These are phyloP conservation scores for Fusarium acutatum DNA, from an alignment of 2,329 filamentous ascomycete genomes.

Conservation along the genomic window DNA sequence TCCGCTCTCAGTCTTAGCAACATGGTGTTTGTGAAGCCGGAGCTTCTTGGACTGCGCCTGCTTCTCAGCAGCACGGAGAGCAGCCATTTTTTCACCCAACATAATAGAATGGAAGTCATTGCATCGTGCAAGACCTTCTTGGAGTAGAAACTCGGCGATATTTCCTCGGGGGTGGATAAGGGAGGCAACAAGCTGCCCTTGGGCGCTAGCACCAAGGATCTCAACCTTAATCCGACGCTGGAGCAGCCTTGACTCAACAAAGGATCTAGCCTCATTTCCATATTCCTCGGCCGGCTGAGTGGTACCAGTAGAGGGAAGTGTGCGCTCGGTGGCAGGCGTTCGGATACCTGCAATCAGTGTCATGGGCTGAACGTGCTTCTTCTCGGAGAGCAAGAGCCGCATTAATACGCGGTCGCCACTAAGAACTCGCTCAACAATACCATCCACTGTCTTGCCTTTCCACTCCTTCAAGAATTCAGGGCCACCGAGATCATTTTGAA, in stretches of 20 bases:
- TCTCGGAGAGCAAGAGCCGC: conserved; percentile 80
- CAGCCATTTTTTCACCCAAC: conserved; percentile 87
- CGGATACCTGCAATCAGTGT: conserved; percentile 89
- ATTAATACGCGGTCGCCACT: conserved; percentile 90
- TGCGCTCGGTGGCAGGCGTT: conserved; percentile 87
- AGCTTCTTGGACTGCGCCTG: conserved; percentile 79
- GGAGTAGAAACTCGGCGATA: conserved; percentile 89
- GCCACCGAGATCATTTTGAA: conserved; percentile 82
- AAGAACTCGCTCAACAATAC: conserved; percentile 88
- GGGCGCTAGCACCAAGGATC: conserved; percentile 86
- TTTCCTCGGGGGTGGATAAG: conserved; percentile 90
- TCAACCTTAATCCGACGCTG: conserved; percentile 86
- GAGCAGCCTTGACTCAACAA: conserved; percentile 84
- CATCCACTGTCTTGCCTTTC: conserved; percentile 86
- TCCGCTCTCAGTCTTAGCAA: conserved; percentile 71
- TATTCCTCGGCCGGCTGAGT: conserved; percentile 87
- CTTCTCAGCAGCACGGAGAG: conserved; percentile 86
- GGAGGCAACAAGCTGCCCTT: conserved; percentile 88
- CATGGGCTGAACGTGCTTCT: conserved; percentile 88
- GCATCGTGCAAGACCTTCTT: conserved; percentile 89
- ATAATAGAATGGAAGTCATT: conserved; percentile 96
- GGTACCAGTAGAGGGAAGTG: conserved; percentile 78
- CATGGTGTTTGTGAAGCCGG: conserved; percentile 83
- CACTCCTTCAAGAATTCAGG: conserved; percentile 82
- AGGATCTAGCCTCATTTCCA: conserved; percentile 87